Evolutionary conservation across 2,329 filamentous ascomycete species (phyloP).

Genomic region (Pseudocercospora cruenta): DNA sequence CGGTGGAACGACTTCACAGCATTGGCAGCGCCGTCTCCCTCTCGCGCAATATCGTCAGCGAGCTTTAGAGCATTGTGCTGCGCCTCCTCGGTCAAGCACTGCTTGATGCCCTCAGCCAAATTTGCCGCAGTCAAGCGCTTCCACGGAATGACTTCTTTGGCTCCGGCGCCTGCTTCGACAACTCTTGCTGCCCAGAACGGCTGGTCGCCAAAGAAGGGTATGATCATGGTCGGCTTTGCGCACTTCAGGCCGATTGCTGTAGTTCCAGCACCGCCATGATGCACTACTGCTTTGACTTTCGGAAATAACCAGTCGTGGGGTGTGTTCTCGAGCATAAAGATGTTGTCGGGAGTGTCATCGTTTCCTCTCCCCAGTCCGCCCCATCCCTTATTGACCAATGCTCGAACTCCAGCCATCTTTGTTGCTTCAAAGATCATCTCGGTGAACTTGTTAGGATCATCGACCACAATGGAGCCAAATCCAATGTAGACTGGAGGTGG

Average conservation of each 20-base stretch:
- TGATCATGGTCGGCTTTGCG: conserved; percentile 72
- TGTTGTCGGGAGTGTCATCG: conserved; percentile 63
- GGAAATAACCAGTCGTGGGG: conserved; percentile 80
- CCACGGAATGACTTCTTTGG: conserved; percentile 66
- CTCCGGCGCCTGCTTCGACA: conserved; percentile 64
- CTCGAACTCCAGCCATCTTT: conserved; percentile 66
- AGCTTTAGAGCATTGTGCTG: conserved; percentile 61
- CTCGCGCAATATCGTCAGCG: conserved; percentile 65
- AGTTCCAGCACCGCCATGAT: conserved; percentile 78
- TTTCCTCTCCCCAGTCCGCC: conserved; percentile 66
- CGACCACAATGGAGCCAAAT: conserved; percentile 75
- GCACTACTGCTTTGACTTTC: conserved; percentile 66
- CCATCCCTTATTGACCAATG: conserved; percentile 76
- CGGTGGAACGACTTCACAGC: conserved; percentile 69
- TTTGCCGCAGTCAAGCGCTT: conserved; percentile 67
- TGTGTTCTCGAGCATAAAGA: conserved; percentile 74
- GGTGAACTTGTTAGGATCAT: conserved; percentile 70
- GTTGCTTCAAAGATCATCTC: conserved; percentile 73
- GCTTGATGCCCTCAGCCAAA: conserved; percentile 71
- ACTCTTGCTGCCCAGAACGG: conserved; percentile 78
- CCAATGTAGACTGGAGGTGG: conserved; percentile 72
- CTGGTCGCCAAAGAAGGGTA: conserved; percentile 80
- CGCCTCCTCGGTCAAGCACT: conserved; percentile 66
- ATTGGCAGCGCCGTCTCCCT: conserved; percentile 70
- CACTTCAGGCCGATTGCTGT: conserved; percentile 74